phyloP scores from a whole-genome alignment of 2,329 filamentous ascomycete species.

The Claviceps digitariae region DNA sequence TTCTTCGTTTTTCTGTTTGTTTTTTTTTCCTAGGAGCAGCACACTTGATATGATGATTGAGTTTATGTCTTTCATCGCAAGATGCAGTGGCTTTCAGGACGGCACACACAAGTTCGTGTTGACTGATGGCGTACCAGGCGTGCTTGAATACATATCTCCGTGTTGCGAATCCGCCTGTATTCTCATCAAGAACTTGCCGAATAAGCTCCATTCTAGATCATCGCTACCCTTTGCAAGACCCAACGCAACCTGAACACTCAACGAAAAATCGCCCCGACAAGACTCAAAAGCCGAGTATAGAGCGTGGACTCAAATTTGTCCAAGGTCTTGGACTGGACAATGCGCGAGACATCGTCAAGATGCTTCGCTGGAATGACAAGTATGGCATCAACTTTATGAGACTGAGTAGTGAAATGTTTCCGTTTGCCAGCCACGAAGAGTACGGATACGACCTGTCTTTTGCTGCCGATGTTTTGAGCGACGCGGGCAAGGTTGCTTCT shows the following conservation, averaged over 20 bases:
- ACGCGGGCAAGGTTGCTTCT: slow-evolving; percentile 63
- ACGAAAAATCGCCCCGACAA: slow-evolving; percentile 81
- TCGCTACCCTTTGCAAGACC: slow-evolving; percentile 65
- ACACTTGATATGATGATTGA: neutral
- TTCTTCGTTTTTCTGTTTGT: neutral
- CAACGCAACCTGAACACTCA: slow-evolving; percentile 61
- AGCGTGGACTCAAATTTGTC: slow-evolving; percentile 58
- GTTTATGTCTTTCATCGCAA: neutral
- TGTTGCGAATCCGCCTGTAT: slow-evolving; percentile 67
- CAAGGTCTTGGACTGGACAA: slow-evolving; percentile 70
- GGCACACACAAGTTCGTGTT: slow-evolving; percentile 1
- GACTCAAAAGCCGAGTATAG: slow-evolving; percentile 49
- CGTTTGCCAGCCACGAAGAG: slow-evolving; percentile 78
- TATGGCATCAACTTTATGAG: slow-evolving; percentile 89
- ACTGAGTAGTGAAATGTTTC: slow-evolving; percentile 92
- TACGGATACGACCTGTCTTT: slow-evolving; percentile 82
- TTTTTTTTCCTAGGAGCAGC: no score
- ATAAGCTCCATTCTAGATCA: slow-evolving; percentile 86
- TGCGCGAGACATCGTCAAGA: slow-evolving; percentile 68
- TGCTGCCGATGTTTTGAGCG: slow-evolving; percentile 61
- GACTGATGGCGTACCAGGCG: slow-evolving; percentile 35
- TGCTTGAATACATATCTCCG: slow-evolving; percentile 89
- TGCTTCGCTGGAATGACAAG: slow-evolving; percentile 82
- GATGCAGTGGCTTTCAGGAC: neutral
- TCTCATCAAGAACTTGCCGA: slow-evolving; percentile 81